Evolutionary conservation across 495 filamentous ascomycete species (phyloP).

Genomic region (Cercophora scortea): DNA sequence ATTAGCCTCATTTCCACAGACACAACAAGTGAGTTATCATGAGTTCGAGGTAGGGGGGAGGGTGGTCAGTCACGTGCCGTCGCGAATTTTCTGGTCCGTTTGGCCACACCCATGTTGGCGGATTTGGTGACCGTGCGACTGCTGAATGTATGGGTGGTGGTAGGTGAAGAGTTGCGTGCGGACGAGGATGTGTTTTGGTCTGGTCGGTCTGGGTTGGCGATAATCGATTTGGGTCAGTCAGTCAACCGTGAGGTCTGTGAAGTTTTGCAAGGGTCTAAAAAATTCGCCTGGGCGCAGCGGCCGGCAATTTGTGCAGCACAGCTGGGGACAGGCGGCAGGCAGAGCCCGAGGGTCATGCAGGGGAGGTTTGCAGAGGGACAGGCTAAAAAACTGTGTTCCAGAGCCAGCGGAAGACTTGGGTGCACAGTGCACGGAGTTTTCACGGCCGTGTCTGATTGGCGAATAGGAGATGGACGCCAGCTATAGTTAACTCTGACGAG

Average conservation of each 20-base stretch:
- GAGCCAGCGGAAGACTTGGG: background rate
- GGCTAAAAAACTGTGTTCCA: conserved; percentile 13
- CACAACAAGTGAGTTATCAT: background rate
- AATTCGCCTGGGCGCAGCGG: too few species aligned
- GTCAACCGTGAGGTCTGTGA: too few species aligned
- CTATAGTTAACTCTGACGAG: too few species aligned
- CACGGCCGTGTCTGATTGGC: background rate
- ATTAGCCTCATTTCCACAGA: conserved; percentile 7
- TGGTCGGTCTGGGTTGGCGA: too few species aligned
- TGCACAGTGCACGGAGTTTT: conserved; percentile 2
- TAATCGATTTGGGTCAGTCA: too few species aligned
- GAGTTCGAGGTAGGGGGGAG: background rate
- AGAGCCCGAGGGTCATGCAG: background rate
- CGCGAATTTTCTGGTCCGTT: conserved; percentile 23
- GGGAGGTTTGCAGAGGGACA: background rate
- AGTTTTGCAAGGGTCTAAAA: too few species aligned
- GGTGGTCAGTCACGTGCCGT: conserved; percentile 16
- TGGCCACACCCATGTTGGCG: conserved; percentile 5
- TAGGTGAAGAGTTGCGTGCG: too few species aligned
- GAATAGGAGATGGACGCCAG: too few species aligned
- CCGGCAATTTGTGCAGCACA: background rate
- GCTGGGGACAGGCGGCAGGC: background rate
- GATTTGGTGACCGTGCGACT: background rate
- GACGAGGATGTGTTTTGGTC: too few species aligned
- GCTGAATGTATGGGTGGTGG: too few species aligned